phyloP scores from a whole-genome alignment of 495 filamentous ascomycete species.

The Parathielavia hyrcaniae region DNA sequence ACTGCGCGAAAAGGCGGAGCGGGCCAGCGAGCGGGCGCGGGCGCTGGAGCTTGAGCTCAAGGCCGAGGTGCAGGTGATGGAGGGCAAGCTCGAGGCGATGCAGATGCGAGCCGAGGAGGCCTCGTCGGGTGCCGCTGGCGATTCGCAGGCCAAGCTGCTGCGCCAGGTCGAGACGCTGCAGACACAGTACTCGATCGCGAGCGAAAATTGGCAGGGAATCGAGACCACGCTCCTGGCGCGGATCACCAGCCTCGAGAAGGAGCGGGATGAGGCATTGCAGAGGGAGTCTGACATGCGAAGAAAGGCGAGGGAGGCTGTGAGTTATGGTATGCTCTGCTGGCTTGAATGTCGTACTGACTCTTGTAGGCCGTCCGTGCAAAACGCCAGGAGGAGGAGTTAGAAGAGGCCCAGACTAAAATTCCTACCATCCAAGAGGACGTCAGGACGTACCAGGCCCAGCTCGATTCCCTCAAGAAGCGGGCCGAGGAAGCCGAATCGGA shows the following conservation, averaged over 20 bases:
- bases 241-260: constrained; percentile 71
- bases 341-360: constrained; percentile 24
- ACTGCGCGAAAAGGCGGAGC: constrained; percentile 62
- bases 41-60: constrained; percentile 73
- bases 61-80: constrained; percentile 72
- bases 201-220: constrained; percentile 95
- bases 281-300: constrained; percentile 78
- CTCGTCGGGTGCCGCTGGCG: constrained; percentile 70
- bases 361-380: constrained; percentile 65
- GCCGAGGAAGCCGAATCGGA: constrained; percentile 61
- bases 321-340: constrained; percentile 21
- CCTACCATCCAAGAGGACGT: constrained; percentile 52
- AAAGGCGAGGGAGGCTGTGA: constrained; percentile 79
- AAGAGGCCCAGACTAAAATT: constrained; percentile 58
- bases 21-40: constrained; percentile 65
- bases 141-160: constrained; percentile 83
- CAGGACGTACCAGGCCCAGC: constrained; percentile 53
- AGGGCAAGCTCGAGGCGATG: constrained; percentile 85
- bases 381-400: constrained; percentile 75
- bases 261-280: constrained; percentile 77
- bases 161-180: constrained; percentile 94
- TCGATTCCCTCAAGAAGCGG: constrained; percentile 57
- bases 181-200: constrained; percentile 88
- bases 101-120: constrained; percentile 83
- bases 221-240: constrained; percentile 74